A percentile compares a stretch with the other conserved stretches of the same genome.
These are phyloP conservation scores for Voacanga thouarsii DNA, from an alignment of 257 asterid genomes.

Conservation along the genomic window DNA sequence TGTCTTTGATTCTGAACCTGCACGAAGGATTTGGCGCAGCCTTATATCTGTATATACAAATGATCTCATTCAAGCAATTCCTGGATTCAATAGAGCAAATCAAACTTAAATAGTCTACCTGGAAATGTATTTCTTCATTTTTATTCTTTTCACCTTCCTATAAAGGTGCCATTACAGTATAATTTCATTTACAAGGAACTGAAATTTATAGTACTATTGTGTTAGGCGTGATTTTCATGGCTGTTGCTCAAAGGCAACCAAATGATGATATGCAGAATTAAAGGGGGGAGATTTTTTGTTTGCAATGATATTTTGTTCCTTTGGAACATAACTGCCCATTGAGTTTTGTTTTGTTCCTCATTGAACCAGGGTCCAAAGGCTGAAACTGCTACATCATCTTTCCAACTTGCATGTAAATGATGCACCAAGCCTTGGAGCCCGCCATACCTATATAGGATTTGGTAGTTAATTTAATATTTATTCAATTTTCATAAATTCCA, in stretches of 20 bases:
- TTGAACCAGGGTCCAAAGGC: too few species aligned
- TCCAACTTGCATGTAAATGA: too few species aligned
- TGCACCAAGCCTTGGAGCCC: too few species aligned
- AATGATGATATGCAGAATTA: neutral
- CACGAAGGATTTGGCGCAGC: slow-evolving; percentile 1
- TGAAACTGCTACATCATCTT: too few species aligned
- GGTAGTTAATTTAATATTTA: too few species aligned
- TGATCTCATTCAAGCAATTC: neutral
- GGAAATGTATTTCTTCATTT: neutral
- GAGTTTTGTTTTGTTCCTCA: too few species aligned
- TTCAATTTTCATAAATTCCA: too few species aligned
- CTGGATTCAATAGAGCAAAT: neutral
- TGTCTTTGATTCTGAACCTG: neutral
- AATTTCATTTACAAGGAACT: too few species aligned
- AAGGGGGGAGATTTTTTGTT: too few species aligned
- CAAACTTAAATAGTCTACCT: neutral
- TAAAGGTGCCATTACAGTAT: slow-evolving; percentile 3
- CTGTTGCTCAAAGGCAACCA: neutral
- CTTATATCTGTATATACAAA: slow-evolving; percentile 2
- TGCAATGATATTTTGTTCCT: too few species aligned
- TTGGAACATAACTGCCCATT: too few species aligned
- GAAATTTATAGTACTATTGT: neutral
- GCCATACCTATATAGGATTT: too few species aligned
- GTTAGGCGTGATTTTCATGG: neutral
- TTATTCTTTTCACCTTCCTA: slow-evolving; percentile 11